These are phyloP conservation scores for Cutaneotrichosporon sp. DNA, from an alignment of 1,284 basidiomycete genomes.

Conservation along the genomic window DNA sequence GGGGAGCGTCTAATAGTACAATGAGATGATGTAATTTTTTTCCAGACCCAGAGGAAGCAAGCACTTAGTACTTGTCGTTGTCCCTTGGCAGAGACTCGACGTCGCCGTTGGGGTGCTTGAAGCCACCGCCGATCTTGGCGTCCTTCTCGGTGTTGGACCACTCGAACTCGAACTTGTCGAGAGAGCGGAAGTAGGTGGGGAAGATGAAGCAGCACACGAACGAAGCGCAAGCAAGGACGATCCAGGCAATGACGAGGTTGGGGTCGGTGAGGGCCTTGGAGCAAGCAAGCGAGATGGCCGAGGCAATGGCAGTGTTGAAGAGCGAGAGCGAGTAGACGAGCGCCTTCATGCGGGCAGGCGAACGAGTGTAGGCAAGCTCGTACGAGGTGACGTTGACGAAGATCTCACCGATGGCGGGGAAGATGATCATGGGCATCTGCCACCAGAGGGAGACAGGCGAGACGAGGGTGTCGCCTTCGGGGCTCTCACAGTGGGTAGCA, in stretches of 20 bases:
- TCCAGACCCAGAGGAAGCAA: too few species aligned
- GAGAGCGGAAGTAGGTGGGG: slow-evolving; percentile 22
- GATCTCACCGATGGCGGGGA: slow-evolving; percentile 52
- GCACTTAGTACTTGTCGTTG: neutral
- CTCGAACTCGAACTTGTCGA: slow-evolving; percentile 33
- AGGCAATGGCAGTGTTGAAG: slow-evolving; percentile 50
- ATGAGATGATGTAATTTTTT: too few species aligned
- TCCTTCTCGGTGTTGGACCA: slow-evolving; percentile 8
- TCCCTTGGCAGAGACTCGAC: neutral
- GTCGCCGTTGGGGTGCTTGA: neutral
- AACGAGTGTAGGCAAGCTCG: slow-evolving; percentile 51
- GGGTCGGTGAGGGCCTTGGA: slow-evolving; percentile 46
- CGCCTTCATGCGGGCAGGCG: slow-evolving; percentile 49
- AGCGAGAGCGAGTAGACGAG: slow-evolving; percentile 47
- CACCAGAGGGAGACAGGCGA: slow-evolving; percentile 41
- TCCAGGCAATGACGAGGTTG: slow-evolving; percentile 49
- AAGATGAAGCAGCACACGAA: slow-evolving; percentile 28
- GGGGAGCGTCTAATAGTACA: too few species aligned
- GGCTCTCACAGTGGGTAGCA: slow-evolving; percentile 38
- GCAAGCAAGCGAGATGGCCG: slow-evolving; percentile 45
- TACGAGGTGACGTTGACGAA: slow-evolving; percentile 52
- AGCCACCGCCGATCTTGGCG: neutral
- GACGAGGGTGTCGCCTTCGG: slow-evolving; percentile 12
- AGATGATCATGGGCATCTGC: slow-evolving; percentile 47
- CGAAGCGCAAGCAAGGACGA: slow-evolving; percentile 42